phyloP scores from a whole-genome alignment of 2,329 filamentous ascomycete species.

The Madurella fahalii region DNA sequence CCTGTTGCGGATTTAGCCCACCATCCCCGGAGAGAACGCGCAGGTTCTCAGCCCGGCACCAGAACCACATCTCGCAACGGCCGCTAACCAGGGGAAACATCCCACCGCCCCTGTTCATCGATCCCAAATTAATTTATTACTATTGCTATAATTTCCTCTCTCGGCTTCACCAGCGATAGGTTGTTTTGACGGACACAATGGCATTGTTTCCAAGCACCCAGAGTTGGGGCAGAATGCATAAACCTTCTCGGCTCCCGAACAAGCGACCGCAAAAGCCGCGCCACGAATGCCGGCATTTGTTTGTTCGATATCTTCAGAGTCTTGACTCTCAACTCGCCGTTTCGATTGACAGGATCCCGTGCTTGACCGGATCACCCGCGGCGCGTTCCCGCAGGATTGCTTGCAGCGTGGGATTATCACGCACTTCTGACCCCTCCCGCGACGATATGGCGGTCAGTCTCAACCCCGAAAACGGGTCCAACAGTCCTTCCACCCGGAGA shows the following conservation, averaged over 20 bases:
- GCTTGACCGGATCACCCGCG: not conserved
- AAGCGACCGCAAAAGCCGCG: not conserved
- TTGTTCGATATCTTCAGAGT: not conserved
- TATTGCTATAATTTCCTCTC: not conserved
- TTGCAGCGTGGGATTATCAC: constrained; percentile 5
- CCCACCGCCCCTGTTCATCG: too few species aligned
- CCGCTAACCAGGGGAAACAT: not conserved
- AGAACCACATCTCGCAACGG: not conserved
- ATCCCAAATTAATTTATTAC: too few species aligned
- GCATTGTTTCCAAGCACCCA: not conserved
- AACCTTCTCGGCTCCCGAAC: not conserved
- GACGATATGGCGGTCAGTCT: constrained; percentile 7
- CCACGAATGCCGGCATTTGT: not conserved
- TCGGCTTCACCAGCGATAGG: not conserved
- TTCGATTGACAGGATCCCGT: not conserved
- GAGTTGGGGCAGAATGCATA: not conserved
- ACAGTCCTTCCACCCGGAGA: not conserved
- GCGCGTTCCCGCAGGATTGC: not conserved
- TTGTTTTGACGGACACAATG: not conserved
- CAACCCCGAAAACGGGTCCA: not conserved
- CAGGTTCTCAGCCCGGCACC: not conserved
- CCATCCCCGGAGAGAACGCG: not conserved
- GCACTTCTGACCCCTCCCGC: constrained; percentile 6
- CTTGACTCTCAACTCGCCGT: not conserved
- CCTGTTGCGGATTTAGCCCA: not conserved